Conservation (phyloP, 495 filamentous ascomycete genomes). For the Mytilinidion resinicola region DNA sequence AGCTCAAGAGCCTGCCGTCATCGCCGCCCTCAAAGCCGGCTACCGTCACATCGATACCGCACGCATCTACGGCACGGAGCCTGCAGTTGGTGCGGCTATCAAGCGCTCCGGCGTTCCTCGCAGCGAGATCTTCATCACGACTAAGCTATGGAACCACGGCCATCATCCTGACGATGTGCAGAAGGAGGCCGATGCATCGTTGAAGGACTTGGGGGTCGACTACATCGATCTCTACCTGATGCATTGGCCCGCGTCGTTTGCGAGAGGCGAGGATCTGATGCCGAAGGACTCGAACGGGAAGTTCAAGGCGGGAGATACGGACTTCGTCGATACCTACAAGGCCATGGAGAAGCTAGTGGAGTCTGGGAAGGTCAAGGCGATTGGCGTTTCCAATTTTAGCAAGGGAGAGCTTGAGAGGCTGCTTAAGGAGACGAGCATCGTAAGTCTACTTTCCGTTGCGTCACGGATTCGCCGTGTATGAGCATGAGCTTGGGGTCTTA, state of each 20-base stretch:
- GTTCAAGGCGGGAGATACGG: slow-evolving; percentile 22
- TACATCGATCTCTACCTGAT: slow-evolving; percentile 34
- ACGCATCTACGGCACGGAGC: slow-evolving; percentile 63
- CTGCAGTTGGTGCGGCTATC: slow-evolving; percentile 58
- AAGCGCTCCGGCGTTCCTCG: slow-evolving; percentile 49
- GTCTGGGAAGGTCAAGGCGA: slow-evolving; percentile 53
- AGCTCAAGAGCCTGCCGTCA: slow-evolving; percentile 50
- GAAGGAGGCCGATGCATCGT: slow-evolving; percentile 50
- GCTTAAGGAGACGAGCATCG: slow-evolving; percentile 52
- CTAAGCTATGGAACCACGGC: slow-evolving; percentile 55
- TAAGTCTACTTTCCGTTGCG: slow-evolving; percentile 19
- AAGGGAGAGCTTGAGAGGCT: slow-evolving; percentile 61
- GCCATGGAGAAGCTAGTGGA: slow-evolving; percentile 58
- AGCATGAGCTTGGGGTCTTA: neutral
- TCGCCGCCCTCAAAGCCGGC: slow-evolving; percentile 53
- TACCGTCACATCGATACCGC: slow-evolving; percentile 71
- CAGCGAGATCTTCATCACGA: slow-evolving; percentile 57
- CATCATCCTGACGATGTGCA: slow-evolving; percentile 54
- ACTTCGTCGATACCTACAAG: slow-evolving; percentile 39
- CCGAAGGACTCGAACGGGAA: slow-evolving; percentile 32
- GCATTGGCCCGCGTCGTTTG: slow-evolving; percentile 37
- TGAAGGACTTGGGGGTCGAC: slow-evolving; percentile 52
- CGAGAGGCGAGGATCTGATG: slow-evolving; percentile 17
- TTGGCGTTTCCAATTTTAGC: slow-evolving; percentile 76
- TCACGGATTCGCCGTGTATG: neutral